Percentiles rank a stretch among this genome's conserved stretches.
Evolutionary conservation across 805 yeast species (phyloP).

Genomic region (Candida ortonii): DNA sequence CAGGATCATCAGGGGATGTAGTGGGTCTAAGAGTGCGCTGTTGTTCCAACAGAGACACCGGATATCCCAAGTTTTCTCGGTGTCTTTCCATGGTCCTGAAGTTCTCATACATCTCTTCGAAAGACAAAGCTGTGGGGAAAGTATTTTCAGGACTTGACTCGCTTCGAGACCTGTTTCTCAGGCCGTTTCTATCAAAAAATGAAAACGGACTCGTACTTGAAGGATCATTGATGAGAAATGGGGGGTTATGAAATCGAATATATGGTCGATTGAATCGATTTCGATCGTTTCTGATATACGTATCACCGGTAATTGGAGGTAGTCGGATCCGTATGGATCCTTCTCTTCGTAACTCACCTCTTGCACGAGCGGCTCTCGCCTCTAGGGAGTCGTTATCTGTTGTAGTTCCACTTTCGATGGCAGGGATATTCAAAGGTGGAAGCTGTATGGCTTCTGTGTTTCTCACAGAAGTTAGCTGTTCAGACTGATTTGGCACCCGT

Average conservation of each 20-base stretch:
- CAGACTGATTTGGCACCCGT: too few species aligned
- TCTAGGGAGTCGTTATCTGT: too few species aligned
- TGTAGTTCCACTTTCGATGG: too few species aligned
- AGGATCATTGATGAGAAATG: constrained; percentile 10
- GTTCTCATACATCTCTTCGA: constrained; percentile 8
- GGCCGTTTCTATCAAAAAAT: constrained; percentile 1
- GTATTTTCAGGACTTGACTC: not conserved
- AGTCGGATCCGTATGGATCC: too few species aligned
- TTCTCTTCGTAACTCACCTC: too few species aligned
- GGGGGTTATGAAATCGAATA: constrained; percentile 15
- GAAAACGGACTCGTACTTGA: constrained; percentile 2
- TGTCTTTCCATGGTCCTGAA: constrained; percentile 11
- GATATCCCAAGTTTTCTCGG: constrained; percentile 9
- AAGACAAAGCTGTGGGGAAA: constrained; percentile 2
- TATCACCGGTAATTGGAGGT: too few species aligned
- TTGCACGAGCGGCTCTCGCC: too few species aligned
- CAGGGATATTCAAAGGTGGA: too few species aligned
- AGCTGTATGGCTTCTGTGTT: too few species aligned
- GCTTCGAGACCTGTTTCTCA: constrained; percentile 1
- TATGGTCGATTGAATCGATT: constrained; percentile 15
- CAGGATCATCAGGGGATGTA: not conserved
- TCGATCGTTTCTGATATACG: constrained; percentile 1
- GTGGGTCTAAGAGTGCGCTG: constrained; percentile 3
- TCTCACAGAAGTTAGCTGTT: too few species aligned
- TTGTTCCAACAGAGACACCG: constrained; percentile 11